Evolutionary conservation across 148 eudicot species (phyloP), one percentile per base, ranked within the genome.

Genomic region (Spergularia marina): DNA sequence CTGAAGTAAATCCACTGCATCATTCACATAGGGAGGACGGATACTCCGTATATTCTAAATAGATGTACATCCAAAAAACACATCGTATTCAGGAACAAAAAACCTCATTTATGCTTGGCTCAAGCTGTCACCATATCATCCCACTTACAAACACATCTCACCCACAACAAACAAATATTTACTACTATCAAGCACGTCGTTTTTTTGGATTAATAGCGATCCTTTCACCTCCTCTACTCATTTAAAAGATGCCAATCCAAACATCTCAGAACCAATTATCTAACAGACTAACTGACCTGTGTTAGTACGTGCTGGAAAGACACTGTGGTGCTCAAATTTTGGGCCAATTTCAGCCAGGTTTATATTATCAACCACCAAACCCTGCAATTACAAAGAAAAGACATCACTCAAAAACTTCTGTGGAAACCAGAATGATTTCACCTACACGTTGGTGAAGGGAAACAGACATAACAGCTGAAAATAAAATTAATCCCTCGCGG

Each of bases 271-370:
- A n/a, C 20, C 39, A 67, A 21, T 56, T 39, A 14, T 53, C 64
- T 14, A 12, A 34, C 52, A 53, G 40, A 49, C 71, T 68, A 72
- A 68, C 88, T 77, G 63, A 96, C 99, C 98, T 77, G 99, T 96
- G 85, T 96, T 96, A 36, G 96, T 92, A 72, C 98, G 90, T 75
- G 97, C 91, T 12, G 98, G 97, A 73, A 96, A 96, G 84, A 92
- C 69, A 53, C 44, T 75, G 73, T 96, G 99, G 80, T 92, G 91
- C 85, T 96, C 98, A 78, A 96, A 96, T 75, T 91, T 92, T 12
- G 98, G 97, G 73, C 98, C 99, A 80, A 92, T 89, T 63, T 92
- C 90, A 23, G 93, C 90, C 62, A 96, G 85, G 74, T 96, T 86
- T 82, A 96, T 73, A 83, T 88, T 79, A 85, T 96, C 99, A 72